Evolutionary conservation across 129 eudicot species (phyloP), one percentile per base, ranked within the genome.

Genomic region (Cynara cardunculus): DNA sequence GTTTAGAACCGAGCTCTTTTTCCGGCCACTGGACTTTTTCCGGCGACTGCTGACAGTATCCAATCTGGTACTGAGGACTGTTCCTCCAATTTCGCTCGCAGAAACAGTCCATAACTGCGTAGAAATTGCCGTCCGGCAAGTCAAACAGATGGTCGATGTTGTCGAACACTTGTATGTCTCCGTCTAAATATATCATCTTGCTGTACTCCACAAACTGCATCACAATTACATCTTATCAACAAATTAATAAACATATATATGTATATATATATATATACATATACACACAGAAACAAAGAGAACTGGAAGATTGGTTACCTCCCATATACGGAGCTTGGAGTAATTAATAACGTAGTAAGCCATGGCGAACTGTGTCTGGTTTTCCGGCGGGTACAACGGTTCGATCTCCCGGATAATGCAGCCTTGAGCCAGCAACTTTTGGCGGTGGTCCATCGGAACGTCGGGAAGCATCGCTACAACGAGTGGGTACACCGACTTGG

Each of bases 281-380:
- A 35, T 7, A 7, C 41, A 7, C 41, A 35, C 31, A 5, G 6
- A 37, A 39, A 39, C 49, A 39, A 39, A 14, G 2, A 18, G 14
- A 69, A 13, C 0, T 1, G 3, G 26, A 37, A 3, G 19, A 10
- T 71, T 31, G 7, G 22, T 53, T 77, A 94, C 98, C 95, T 91
- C 97, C 98, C 97, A 94, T 25, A 94, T 89, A 56, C 98, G 98
- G 34, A 94, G 97, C 62, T 94, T 94, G 81, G 97, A 93, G 87
- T 91, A 93, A 66, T 93, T 93, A 32, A 93, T 82, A 49, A 84
- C 96, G 49, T 87, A 93, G 31, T 93, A 93, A 0, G 96, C 84
- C 91, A 89, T 89, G 16, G 91, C 96, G 72, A 87, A 93, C 78
- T 84, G 84, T 2, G 89, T 83, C 72, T 89, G 86, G 46, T 88